Conservation (phyloP, 1,284 basidiomycete species). For the Polyporus tsugae region DNA sequence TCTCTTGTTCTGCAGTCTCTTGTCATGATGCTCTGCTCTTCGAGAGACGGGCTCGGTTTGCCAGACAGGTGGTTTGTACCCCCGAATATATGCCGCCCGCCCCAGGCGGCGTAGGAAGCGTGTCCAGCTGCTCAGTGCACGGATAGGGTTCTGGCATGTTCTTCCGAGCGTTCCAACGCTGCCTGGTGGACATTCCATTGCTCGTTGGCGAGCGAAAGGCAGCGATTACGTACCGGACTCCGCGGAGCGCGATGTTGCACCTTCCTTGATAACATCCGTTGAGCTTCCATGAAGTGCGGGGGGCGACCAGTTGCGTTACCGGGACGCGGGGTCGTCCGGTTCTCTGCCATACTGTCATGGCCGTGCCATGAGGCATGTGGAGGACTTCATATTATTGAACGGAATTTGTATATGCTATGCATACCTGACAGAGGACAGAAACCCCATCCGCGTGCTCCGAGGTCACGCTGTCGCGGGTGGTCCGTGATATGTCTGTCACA, state of each 20-base stretch:
- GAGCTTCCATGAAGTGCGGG: constrained; percentile 29
- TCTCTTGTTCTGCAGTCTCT: constrained; percentile 6
- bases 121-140: constrained; percentile 1
- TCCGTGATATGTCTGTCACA: constrained; percentile 9
- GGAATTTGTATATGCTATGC: constrained; percentile 14
- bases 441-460: constrained; percentile 9
- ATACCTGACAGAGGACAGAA: constrained; percentile 23
- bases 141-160: constrained; percentile 22
- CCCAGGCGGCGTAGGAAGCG: constrained; percentile 2
- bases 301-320: constrained; percentile 15
- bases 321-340: not conserved
- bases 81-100: constrained; percentile 11
- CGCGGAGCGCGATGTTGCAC: constrained; percentile 20
- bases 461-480: not conserved
- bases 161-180: constrained; percentile 7
- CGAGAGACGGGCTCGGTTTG: not conserved
- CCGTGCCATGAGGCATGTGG: constrained; percentile 20
- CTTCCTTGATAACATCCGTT: constrained; percentile 26
- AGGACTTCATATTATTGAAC: constrained; percentile 5
- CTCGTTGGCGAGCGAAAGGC: constrained; percentile 13
- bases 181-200: constrained; percentile 13
- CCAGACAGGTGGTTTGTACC: not conserved
- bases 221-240: constrained; percentile 32
- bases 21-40: not conserved
- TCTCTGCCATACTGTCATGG: constrained; percentile 15